Evolutionary conservation across 2,329 filamentous ascomycete species (phyloP), one percentile per base, ranked within the genome.

Genomic region (Fusarium luffae): DNA sequence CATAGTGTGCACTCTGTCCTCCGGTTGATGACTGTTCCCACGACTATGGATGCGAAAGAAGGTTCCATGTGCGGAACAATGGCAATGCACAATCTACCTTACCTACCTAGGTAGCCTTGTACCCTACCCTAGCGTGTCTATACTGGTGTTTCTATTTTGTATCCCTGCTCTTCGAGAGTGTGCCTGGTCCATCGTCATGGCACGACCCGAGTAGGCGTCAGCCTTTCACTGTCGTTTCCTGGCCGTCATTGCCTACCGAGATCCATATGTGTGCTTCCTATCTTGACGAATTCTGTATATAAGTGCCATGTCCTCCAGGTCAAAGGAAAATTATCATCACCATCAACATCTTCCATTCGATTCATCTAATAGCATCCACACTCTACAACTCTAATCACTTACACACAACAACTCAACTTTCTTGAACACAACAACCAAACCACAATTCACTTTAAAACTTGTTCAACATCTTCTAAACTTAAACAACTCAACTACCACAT

Each of bases 131-230:
- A 52, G 49, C 32, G 18, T 52, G 13, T 28, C 32, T 52, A 49
- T 19, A 51, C 34, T 16, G 21, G 41, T 68, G 64, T 54, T 64
- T 70, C 66, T 71, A 73, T 69, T 74, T 74, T 74, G 69, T 67
- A 71, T 57, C 54, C 66, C 62, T 56, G 51, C 40, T 25, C 23
- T 40, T 48, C 40, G 28, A 54, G 63, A 54, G 63, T 61, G 68
- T 46, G 57, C 48, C 52, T 40, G 49, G 54, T n/a, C 49, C 34
- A 66, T 68, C 64, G 60, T 60, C 66, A 69, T 66, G 65, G 55
- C 66, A 68, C 51, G 66, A 61, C 55, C 57, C 28, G 54, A 57
- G 40, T 56, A 71, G 68, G 68, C 55, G 63, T 70, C 68, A 71
- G 68, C 68, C 68, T 71, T 66, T 44, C 40, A 56, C 47, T 40